Conservation (phyloP, 371 early-diverging fungal species). For the Blakeslea trispora region DNA sequence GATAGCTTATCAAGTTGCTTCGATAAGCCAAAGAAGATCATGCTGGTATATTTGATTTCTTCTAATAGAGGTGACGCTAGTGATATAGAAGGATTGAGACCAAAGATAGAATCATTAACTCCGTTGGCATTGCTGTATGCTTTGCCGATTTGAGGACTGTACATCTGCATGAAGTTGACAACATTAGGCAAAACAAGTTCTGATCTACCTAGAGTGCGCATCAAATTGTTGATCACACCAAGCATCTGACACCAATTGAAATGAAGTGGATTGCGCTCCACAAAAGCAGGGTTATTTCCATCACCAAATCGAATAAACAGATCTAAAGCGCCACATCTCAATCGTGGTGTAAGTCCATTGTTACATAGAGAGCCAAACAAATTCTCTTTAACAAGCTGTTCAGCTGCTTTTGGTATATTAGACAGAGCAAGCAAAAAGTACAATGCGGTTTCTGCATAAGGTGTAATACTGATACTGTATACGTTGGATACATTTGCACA, state of each 20-base stretch:
- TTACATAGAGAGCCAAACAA: conserved; percentile 34
- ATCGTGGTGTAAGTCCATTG: conserved; percentile 32
- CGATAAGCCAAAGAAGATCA: conserved; percentile 38
- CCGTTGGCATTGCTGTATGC: conserved; percentile 39
- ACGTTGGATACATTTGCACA: conserved; percentile 10
- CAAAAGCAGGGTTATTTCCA: conserved; percentile 14
- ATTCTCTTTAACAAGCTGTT: conserved; percentile 26
- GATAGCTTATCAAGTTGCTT: conserved; percentile 21
- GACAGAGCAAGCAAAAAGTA: conserved; percentile 40
- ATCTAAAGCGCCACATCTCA: conserved; percentile 36
- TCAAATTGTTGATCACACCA: conserved; percentile 33
- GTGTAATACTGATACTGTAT: conserved; percentile 34
- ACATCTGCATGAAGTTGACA: conserved; percentile 38
- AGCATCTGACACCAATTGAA: conserved; percentile 45
- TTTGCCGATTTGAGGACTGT: conserved; percentile 40
- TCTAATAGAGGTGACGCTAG: conserved; percentile 39
- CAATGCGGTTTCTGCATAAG: conserved; percentile 44
- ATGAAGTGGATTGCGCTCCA: conserved; percentile 43
- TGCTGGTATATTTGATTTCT: conserved; percentile 42
- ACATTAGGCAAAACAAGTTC: conserved; percentile 24
- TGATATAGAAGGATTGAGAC: conserved; percentile 33
- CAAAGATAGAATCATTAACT: conserved; percentile 23
- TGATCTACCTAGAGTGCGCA: conserved; percentile 13
- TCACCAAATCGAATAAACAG: conserved; percentile 39
- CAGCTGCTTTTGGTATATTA: conserved; percentile 35